These are phyloP conservation scores for Backusella macrospora DNA, from an alignment of 192 early-diverging fungal genomes.

Conservation along the genomic window DNA sequence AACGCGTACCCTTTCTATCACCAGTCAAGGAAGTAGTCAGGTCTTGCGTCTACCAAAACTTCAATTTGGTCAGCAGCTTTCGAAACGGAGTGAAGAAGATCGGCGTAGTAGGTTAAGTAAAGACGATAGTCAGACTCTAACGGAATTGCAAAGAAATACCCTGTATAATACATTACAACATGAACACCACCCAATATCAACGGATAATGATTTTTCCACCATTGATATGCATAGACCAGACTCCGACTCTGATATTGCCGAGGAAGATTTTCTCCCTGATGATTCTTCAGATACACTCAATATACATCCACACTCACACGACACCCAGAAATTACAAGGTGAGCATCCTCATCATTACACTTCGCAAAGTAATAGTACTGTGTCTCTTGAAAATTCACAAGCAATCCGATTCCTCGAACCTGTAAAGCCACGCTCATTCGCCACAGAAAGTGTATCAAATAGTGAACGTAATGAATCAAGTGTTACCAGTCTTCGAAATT, in stretches of 20 bases:
- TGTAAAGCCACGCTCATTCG: conserved; percentile 30
- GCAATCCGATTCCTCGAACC: conserved; percentile 41
- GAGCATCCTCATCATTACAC: background rate
- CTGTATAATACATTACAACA: conserved; percentile 34
- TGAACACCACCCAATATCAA: background rate
- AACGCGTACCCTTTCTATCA: conserved; percentile 40
- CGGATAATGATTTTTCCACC: background rate
- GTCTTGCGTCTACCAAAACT: conserved; percentile 38
- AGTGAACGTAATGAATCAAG: conserved; percentile 24
- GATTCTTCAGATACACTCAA: background rate
- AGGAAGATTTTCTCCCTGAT: conserved; percentile 9
- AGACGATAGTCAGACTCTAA: conserved; percentile 17
- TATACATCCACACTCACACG: background rate
- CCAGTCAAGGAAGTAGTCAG: conserved; percentile 27
- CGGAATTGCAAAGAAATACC: conserved; percentile 30
- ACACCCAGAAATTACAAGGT: background rate
- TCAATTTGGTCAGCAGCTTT: conserved; percentile 33
- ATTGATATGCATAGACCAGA: conserved; percentile 12
- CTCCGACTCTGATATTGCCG: conserved; percentile 13
- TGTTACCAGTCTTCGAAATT: conserved; percentile 10
- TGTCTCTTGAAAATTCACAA: conserved; percentile 25
- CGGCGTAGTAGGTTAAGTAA: conserved; percentile 8
- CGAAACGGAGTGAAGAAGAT: conserved; percentile 26
- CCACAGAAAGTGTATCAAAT: background rate
- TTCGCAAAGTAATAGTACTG: conserved; percentile 6